A percentile compares a stretch with the other conserved stretches of the same genome.
phyloP scores from a whole-genome alignment of 768 basidiomycete genomes.

The Galerina sulciceps region DNA sequence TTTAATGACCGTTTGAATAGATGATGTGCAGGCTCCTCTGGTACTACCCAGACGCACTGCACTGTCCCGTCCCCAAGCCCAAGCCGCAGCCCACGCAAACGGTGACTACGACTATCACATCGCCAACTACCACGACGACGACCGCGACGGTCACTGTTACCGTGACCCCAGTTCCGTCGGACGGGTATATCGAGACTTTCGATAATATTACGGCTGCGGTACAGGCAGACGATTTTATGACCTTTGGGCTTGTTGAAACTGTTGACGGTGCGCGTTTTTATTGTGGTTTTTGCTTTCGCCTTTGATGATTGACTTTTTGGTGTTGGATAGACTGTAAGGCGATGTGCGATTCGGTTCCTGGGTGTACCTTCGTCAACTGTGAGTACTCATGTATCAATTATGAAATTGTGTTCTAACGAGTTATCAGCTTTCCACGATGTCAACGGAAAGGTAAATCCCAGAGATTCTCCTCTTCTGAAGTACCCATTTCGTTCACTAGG shows the following conservation, averaged over 20 bases:
- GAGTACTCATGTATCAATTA: constrained; percentile 8
- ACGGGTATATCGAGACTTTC: constrained; percentile 30
- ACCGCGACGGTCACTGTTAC: constrained; percentile 13
- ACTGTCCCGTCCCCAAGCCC: constrained; percentile 26
- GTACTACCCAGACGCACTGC: constrained; percentile 27
- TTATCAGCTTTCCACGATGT: constrained; percentile 37
- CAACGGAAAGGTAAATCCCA: constrained; percentile 35
- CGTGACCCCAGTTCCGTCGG: constrained; percentile 20
- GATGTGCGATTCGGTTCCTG: constrained; percentile 34
- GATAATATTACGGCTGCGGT: constrained; percentile 32
- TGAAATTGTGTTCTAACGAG: not conserved
- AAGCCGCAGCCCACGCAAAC: constrained; percentile 9
- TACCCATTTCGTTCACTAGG: constrained; percentile 18
- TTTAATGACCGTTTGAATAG: not conserved
- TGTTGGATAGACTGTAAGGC: constrained; percentile 36
- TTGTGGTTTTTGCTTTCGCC: too few species aligned
- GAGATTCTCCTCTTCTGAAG: not conserved
- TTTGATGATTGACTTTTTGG: too few species aligned
- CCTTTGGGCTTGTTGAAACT: constrained; percentile 39
- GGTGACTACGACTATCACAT: constrained; percentile 1
- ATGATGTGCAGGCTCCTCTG: constrained; percentile 26
- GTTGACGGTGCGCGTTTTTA: constrained; percentile 25
- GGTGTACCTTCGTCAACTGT: constrained; percentile 38
- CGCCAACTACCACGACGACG: constrained; percentile 8
- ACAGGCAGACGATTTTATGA: constrained; percentile 37